Percentiles rank a stretch among this genome's conserved stretches.
Evolutionary conservation across 495 filamentous ascomycete genomes (phyloP).

Genomic region (Thermochaetoides thermophila): DNA sequence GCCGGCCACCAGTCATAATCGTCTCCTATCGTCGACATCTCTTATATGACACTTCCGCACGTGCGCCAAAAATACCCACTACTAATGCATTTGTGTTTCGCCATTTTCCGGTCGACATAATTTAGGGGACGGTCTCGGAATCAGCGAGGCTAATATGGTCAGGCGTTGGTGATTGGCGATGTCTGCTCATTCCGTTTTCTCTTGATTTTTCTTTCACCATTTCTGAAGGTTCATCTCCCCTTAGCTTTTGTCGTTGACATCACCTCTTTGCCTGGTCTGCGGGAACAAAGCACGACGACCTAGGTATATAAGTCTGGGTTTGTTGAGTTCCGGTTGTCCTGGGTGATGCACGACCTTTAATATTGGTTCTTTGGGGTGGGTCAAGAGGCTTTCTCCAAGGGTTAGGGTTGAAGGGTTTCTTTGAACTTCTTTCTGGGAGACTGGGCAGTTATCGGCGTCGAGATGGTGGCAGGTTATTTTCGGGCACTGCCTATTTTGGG

Average conservation of each 20-base stretch:
- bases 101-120: conserved; percentile 19
- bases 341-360: no score
- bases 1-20: conserved; percentile 37
- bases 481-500: not conserved
- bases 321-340: no score
- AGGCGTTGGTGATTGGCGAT: conserved; percentile 17
- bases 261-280: conserved; percentile 3
- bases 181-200: conserved; percentile 18
- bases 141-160: conserved; percentile 13
- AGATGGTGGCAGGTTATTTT: conserved; percentile 4
- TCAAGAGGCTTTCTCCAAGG: not conserved
- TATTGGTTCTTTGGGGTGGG: not conserved
- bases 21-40: conserved; percentile 5
- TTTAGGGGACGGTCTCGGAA: conserved; percentile 9
- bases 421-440: conserved; percentile 2
- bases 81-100: conserved; percentile 35
- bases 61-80: conserved; percentile 32
- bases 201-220: conserved; percentile 8
- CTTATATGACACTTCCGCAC: conserved; percentile 19
- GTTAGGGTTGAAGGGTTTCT: conserved; percentile 3
- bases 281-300: conserved; percentile 1
- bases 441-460: conserved; percentile 8
- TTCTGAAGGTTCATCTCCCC: conserved; percentile 3
- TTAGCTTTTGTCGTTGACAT: conserved; percentile 6
- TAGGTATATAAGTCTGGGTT: no score